phyloP scores from a whole-genome alignment of 1,284 basidiomycete species.

The Trichosporon inkin region DNA sequence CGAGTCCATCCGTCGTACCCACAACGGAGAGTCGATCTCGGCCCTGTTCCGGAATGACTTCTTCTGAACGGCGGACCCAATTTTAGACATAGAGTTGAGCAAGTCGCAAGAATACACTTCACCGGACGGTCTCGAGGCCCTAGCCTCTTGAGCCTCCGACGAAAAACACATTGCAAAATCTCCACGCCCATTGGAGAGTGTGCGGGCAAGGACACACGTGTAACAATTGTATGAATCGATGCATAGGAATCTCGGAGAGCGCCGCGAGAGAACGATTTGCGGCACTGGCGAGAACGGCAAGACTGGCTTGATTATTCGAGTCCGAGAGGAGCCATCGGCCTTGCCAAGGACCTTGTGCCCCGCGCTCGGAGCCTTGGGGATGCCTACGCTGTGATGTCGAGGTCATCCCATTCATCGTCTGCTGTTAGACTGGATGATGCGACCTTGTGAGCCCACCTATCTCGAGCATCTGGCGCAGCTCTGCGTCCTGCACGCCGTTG shows the following conservation, averaged over 20 bases:
- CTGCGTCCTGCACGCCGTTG: conserved; percentile 17
- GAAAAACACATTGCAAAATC: background rate
- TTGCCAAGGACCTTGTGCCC: too few species aligned
- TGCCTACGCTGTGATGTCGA: conserved; percentile 12
- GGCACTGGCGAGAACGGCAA: background rate
- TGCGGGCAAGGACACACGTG: conserved; percentile 9
- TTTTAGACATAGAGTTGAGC: conserved; percentile 6
- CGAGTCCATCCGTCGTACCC: conserved; percentile 91
- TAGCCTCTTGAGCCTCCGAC: background rate
- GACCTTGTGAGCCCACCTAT: conserved; percentile 30
- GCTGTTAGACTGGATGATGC: background rate
- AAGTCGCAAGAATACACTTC: background rate
- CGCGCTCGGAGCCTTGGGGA: background rate
- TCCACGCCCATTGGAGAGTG: conserved; percentile 5
- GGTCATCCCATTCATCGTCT: conserved; percentile 30
- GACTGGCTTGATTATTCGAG: background rate
- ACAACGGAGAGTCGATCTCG: conserved; percentile 66
- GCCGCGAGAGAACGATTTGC: background rate
- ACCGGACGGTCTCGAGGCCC: too few species aligned
- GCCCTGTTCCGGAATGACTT: conserved; percentile 43
- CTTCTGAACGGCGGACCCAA: conserved; percentile 15
- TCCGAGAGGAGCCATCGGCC: background rate
- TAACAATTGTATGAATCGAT: conserved; percentile 22
- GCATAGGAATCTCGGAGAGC: conserved; percentile 14
- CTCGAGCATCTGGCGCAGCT: conserved; percentile 30